phyloP scores from a whole-genome alignment of 352 stramenopile species.

The Globisporangium recalcitrans region DNA sequence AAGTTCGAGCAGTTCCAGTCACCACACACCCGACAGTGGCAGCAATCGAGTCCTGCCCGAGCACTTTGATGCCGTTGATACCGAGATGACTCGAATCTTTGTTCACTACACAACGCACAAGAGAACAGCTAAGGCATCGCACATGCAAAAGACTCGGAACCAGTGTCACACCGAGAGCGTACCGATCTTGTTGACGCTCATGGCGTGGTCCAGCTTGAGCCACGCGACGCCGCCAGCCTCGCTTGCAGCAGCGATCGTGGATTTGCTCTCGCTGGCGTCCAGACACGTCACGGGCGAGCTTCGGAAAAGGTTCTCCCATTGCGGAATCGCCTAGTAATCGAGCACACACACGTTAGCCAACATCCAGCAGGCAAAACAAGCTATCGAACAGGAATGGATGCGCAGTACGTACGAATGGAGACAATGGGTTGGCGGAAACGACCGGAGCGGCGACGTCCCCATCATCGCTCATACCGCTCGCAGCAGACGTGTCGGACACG shows the following conservation, averaged over 20 bases:
- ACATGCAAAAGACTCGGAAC: not conserved
- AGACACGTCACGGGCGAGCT: constrained; percentile 41
- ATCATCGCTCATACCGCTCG: constrained; percentile 17
- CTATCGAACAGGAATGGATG: no score
- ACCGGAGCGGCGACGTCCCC: constrained; percentile 7
- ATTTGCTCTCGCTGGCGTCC: constrained; percentile 42
- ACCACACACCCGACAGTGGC: no score
- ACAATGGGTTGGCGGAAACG: not conserved
- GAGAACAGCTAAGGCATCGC: not conserved
- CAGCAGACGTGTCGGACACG: constrained; percentile 23
- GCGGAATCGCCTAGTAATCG: constrained; percentile 27
- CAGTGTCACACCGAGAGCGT: not conserved
- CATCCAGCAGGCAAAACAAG: no score
- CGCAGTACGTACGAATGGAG: constrained; percentile 11
- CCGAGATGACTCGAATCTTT: constrained; percentile 46
- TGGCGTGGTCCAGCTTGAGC: constrained; percentile 53
- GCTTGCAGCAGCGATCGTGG: constrained; percentile 50
- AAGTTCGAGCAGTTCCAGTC: not conserved
- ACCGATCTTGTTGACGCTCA: constrained; percentile 53
- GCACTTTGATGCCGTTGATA: constrained; percentile 68
- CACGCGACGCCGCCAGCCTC: constrained; percentile 54
- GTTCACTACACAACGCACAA: constrained; percentile 27
- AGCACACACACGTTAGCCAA: not conserved
- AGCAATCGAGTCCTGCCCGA: constrained; percentile 25
- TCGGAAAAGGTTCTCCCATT: constrained; percentile 57